A percentile compares a stretch with the other conserved stretches of the same genome.
phyloP scores from a whole-genome alignment of 2,329 filamentous ascomycete genomes.

The Aaosphaeria pasadenensis region DNA sequence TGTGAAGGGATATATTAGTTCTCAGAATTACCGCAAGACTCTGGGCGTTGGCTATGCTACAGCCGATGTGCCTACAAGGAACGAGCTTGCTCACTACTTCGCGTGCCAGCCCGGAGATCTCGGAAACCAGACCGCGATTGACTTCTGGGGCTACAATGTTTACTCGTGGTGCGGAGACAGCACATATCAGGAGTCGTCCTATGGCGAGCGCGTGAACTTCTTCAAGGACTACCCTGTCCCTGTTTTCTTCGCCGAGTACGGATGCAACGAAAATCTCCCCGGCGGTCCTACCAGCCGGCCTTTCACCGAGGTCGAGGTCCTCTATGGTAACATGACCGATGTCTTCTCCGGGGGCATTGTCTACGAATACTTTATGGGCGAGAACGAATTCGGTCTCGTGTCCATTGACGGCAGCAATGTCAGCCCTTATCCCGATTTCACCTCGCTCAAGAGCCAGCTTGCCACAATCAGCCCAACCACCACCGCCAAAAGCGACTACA shows the following conservation, averaged over 20 bases:
- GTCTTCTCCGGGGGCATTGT: constrained; percentile 96
- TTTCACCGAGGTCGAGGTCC: constrained; percentile 79
- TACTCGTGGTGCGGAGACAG: constrained; percentile 97
- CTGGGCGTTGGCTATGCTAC: constrained; percentile 94
- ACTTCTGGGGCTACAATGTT: constrained; percentile 99
- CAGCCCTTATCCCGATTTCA: constrained; percentile 69
- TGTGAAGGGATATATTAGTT: constrained; percentile 86
- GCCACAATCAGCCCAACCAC: constrained; percentile 62
- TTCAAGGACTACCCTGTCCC: constrained; percentile 88
- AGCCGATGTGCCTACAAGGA: constrained; percentile 85
- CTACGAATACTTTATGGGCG: constrained; percentile 96
- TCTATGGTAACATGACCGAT: constrained; percentile 80
- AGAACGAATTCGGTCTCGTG: constrained; percentile 84
- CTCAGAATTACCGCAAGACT: constrained; percentile 64
- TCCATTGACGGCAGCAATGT: constrained; percentile 55
- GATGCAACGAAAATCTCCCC: constrained; percentile 65
- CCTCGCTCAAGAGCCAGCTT: constrained; percentile 67
- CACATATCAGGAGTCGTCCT: constrained; percentile 71
- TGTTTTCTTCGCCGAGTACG: constrained; percentile 97
- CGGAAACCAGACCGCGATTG: constrained; percentile 61
- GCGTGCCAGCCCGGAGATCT: constrained; percentile 66
- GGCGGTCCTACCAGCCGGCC: constrained; percentile 57
- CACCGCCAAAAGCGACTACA: constrained; percentile 66
- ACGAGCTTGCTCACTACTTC: constrained; percentile 85
- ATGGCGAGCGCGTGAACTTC: constrained; percentile 76